Base-by-base conservation (phyloP, 2,329 filamentous ascomycete species). In the Neofusicoccum ribis region DNA sequence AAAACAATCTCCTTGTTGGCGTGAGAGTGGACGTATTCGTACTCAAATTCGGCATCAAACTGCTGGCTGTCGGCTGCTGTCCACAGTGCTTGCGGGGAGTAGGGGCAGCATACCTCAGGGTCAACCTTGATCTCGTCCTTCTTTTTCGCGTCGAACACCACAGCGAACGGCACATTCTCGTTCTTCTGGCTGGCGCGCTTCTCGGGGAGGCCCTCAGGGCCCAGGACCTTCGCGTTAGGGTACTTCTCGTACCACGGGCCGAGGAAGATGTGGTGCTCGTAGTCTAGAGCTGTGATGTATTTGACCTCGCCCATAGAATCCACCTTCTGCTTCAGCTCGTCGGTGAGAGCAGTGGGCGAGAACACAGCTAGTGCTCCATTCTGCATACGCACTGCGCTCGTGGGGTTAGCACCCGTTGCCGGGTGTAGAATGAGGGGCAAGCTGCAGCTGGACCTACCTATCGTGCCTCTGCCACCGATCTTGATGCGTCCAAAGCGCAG, bases 191-290 rank as follows among this genome's bases (percentile, higher is more conserved):
- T 83, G 66, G 85, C 85, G 46, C 94, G 89, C 81, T 97, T 96
- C 78, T 93, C 92, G 23, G 87, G 88, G 1, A 99, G 86, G 0
- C 91, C 92, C 71, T 94, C 89, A 1, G 92, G 91, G 1, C 89
- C 94, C 71, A 98, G 86, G 54, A 99, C 84, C 71, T 89, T 88
- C 37, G 94, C 93, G 47, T 85, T 77, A 0, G 94, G 93, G 76
- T 87, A 98, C 31, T 87, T 91, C 56, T 85, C 81, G 72, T 91
- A 88, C 94, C 95, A 99, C 56, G 91, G 84, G 0, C 91, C 89
- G 63, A 99, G 77, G 82, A 95, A 96, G 76, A 99, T 92, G 84
- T 99, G 95, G 79, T 99, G 95, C 81, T 99, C 93, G 61, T 91
- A 84, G 77, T 99, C 95, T 1, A 90, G 87, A 0, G 95, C 94